Evolutionary conservation across 306 rosid genomes (phyloP), one percentile per base, ranked within the genome.

Genomic region (Quercus ilex): DNA sequence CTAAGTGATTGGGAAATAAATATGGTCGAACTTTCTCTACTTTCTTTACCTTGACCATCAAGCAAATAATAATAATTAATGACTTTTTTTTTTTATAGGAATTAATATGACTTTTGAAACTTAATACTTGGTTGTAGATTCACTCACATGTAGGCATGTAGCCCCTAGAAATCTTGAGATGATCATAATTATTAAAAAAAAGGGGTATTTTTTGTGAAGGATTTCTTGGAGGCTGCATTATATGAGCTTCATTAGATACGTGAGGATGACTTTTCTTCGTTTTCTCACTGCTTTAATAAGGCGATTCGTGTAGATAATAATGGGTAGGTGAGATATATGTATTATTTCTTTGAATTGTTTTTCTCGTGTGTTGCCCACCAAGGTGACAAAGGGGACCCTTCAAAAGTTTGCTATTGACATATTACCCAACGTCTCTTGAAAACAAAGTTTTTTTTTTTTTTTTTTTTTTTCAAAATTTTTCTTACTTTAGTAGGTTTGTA

Each of bases 381-480:
- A 60, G 74, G 78, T 65, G 77, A 80, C 85, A 81, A 33, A 70
- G 26, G 55, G 52, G 76, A 58, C 72, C 67, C 75, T 41, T 71
- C 20, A 75, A 71, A 79, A 71, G 77, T 28, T 85, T 63, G 78
- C 79, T 58, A 65, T 77, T 78, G 91, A 87, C 83, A 30, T 80
- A 52, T 78, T 75, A 74, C 85, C 77, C 69, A 78, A 67, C 55
- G 9, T 55, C 53, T 43, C 74, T 64, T 55, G 38, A 70, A 12
- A 71, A 63, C 65, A 70, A 41, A 63, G 28, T 52, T 78, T 38
- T 38, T 21, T 30, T n/a, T 33, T 33, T 4, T 31, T 31, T 31
- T 31, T 31, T 31, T 5, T 33, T 33, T 21, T 30, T n/a, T 38
- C 2, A 38, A 8, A 25, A 19, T 9, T 31, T 19, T 78, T 65